Evolutionary conservation across 73 alveolate species (phyloP), one percentile per base, ranked within the genome.

Genomic region (Stentor coeruleus): DNA sequence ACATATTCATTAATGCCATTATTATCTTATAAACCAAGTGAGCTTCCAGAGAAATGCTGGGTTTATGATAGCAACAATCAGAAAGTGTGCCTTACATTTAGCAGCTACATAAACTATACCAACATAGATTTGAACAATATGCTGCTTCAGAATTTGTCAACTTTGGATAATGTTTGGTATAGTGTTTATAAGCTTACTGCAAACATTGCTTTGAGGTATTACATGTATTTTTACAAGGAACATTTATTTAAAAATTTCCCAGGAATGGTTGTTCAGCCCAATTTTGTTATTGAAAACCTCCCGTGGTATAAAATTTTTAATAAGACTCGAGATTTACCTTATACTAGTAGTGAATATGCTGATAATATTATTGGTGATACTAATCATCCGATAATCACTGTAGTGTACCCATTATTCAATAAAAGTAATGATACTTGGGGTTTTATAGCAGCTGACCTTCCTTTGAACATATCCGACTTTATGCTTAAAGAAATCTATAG

Each of bases 1-100:
- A 66, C 40, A 20, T 1, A 20, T 66, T 66, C 79, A 26, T 66
- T 66, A 31, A 40, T 11, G 11, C 14, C n/a, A 20, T 26, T 66
- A 40, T 26, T 20, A 15, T 66, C n/a, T 2, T 31, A 66, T 66
- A 66, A 0, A 26, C 15, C n/a, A 28, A 40, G 33, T 20, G 79
- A 66, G 15, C 11, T 66, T 15, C 79, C 79, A 28, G 79, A 66
- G 33, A 66, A 31, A 20, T 66, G 66, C 66, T 49, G 66, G 66
- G n/a, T 66, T 66, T 66, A 66, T 33, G 33, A 14, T 20, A 37
- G 33, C 49, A 66, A 66, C 0, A 2, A 0, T 2, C 20, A 66
- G n/a, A 20, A 20, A 66, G 79, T 66, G n/a, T 66, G 40, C 39
- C 14, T 26, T 66, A 66, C n/a, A 28, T 66, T 1, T 31, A 66